Evolutionary conservation across 352 stramenopile genomes (phyloP).

Genomic region (Globisporangium parvum): DNA sequence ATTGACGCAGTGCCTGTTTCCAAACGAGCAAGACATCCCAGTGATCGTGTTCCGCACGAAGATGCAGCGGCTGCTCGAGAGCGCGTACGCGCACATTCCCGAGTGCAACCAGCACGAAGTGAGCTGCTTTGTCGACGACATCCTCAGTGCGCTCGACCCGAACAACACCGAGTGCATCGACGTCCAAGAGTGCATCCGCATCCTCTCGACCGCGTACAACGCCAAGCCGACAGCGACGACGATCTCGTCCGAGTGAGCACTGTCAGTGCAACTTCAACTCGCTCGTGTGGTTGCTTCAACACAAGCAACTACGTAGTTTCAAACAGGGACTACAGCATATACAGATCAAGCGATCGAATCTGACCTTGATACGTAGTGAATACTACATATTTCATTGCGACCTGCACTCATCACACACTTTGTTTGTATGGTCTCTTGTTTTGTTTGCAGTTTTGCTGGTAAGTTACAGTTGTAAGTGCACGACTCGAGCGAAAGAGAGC

Average conservation of each 20-base stretch:
- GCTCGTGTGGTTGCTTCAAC: neutral
- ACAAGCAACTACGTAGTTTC: too few species aligned
- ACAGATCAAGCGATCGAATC: too few species aligned
- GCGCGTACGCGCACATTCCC: slow-evolving; percentile 49
- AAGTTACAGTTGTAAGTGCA: too few species aligned
- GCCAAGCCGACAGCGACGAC: slow-evolving; percentile 3
- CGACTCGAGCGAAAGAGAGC: too few species aligned
- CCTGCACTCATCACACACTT: too few species aligned
- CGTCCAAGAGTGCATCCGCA: slow-evolving; percentile 62
- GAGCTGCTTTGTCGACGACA: slow-evolving; percentile 66
- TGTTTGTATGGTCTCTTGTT: too few species aligned
- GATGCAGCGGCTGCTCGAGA: slow-evolving; percentile 63
- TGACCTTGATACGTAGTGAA: too few species aligned
- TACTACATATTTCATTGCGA: too few species aligned
- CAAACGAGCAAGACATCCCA: slow-evolving; percentile 52
- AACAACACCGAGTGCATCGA: slow-evolving; percentile 72
- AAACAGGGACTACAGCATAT: too few species aligned
- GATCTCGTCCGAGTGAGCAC: too few species aligned
- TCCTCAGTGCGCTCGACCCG: slow-evolving; percentile 54
- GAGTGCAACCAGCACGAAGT: slow-evolving; percentile 69
- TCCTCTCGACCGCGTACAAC: slow-evolving; percentile 48
- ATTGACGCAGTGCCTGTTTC: slow-evolving; percentile 36
- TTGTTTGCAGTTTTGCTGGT: too few species aligned
- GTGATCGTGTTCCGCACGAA: slow-evolving; percentile 63
- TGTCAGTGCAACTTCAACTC: neutral